Conservation (phyloP, 2,329 filamentous ascomycete species). For the Drechslerella coelobrocha region DNA sequence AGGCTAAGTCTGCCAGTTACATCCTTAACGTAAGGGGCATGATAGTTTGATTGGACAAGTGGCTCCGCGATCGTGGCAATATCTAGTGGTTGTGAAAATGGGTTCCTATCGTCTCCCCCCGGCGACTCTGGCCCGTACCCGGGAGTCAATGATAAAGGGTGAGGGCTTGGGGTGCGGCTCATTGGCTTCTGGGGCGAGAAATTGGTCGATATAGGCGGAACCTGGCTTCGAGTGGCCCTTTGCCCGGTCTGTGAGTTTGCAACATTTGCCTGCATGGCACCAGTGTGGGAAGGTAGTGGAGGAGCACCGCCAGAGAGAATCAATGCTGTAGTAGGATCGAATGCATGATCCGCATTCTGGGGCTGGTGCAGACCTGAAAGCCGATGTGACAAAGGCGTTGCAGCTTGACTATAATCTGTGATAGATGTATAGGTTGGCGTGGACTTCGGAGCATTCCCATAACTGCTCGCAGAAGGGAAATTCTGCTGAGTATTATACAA, state of each 20-base stretch:
- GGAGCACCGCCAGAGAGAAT: slow-evolving; percentile 32
- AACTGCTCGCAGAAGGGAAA: slow-evolving; percentile 12
- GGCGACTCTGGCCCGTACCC: slow-evolving; percentile 42
- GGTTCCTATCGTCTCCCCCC: slow-evolving; percentile 18
- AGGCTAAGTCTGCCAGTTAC: slow-evolving; percentile 34
- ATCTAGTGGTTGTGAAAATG: slow-evolving; percentile 16
- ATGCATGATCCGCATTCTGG: slow-evolving; percentile 42
- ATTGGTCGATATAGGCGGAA: slow-evolving; percentile 41
- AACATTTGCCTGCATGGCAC: background rate
- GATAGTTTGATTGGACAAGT: slow-evolving; percentile 31
- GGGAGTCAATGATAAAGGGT: slow-evolving; percentile 32
- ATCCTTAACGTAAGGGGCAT: slow-evolving; percentile 39
- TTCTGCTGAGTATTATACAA: slow-evolving; percentile 17
- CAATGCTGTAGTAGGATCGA: slow-evolving; percentile 40
- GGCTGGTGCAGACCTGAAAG: slow-evolving; percentile 23
- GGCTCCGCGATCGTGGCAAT: slow-evolving; percentile 14
- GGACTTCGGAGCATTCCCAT: slow-evolving; percentile 3
- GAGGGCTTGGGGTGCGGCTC: slow-evolving; percentile 42
- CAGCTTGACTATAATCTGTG: slow-evolving; percentile 37
- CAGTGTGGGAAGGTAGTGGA: slow-evolving; percentile 29
- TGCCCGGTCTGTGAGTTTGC: slow-evolving; percentile 12
- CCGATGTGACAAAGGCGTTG: slow-evolving; percentile 18
- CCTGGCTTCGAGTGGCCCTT: slow-evolving; percentile 18
- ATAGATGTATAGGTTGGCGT: slow-evolving; percentile 28
- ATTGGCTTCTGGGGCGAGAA: slow-evolving; percentile 11